phyloP scores from a whole-genome alignment of 257 asterid genomes.

The Solanum clarkiae region DNA sequence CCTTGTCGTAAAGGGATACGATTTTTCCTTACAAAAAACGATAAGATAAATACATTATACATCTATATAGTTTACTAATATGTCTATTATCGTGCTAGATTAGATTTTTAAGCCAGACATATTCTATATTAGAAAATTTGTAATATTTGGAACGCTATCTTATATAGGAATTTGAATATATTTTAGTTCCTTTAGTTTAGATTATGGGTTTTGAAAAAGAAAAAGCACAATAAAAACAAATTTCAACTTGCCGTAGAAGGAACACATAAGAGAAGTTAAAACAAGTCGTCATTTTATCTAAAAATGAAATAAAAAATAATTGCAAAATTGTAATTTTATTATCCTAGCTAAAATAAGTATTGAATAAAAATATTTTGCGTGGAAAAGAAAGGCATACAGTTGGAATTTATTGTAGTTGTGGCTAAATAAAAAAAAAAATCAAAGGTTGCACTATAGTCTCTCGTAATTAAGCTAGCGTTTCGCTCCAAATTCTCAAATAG shows the following conservation, averaged over 20 bases:
- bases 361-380: too few species aligned
- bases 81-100: not conserved
- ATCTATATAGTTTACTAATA: not conserved
- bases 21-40: not conserved
- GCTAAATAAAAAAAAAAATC: too few species aligned
- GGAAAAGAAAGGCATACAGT: too few species aligned
- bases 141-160: not conserved
- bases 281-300: too few species aligned
- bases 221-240: not conserved
- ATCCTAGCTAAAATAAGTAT: not conserved
- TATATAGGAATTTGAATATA: not conserved
- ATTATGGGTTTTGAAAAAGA: not conserved
- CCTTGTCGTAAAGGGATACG: not conserved
- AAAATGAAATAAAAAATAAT: not conserved
- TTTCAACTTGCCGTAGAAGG: not conserved
- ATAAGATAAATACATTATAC: not conserved
- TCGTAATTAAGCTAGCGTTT: too few species aligned
- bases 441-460: too few species aligned
- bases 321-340: not conserved
- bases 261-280: not conserved
- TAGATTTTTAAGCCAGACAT: not conserved
- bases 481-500: too few species aligned
- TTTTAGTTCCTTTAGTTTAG: not conserved
- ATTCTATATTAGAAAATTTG: not conserved
- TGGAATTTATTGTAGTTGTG: too few species aligned